These are phyloP conservation scores for Pestalotiopsis sp. DNA, from an alignment of 2,329 filamentous ascomycete species.

Conservation along the genomic window DNA sequence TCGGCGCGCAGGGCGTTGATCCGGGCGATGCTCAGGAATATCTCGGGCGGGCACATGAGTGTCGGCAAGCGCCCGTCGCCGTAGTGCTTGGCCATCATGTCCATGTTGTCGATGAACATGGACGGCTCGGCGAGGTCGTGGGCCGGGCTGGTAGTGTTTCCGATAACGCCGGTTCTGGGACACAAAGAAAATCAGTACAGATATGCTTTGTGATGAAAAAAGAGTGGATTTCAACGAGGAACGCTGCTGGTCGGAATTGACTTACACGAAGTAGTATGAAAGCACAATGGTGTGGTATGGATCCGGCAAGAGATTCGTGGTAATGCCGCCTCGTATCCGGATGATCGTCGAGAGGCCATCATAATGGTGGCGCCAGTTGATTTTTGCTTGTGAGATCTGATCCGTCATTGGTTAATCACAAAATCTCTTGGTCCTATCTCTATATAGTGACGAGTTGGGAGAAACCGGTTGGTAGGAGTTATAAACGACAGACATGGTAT, in stretches of 20 bases:
- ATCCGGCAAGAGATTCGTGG: slow-evolving; percentile 15
- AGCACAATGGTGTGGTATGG: slow-evolving; percentile 14
- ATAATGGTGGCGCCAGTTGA: slow-evolving; percentile 32
- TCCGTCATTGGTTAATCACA: background rate
- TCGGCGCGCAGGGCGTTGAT: slow-evolving; percentile 30
- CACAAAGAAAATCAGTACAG: no score
- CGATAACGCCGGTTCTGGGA: slow-evolving; percentile 28
- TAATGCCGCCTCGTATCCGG: slow-evolving; percentile 29
- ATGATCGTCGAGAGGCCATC: slow-evolving; percentile 28
- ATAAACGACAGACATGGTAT: background rate
- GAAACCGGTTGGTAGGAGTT: background rate
- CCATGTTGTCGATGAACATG: slow-evolving; percentile 21
- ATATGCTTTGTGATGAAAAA: no score
- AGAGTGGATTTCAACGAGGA: no score
- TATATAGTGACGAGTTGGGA: no score
- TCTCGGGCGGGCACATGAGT: slow-evolving; percentile 22
- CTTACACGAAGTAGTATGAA: slow-evolving; percentile 26
- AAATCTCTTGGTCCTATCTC: background rate
- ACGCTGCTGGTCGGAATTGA: background rate
- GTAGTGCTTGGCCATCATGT: slow-evolving; percentile 23
- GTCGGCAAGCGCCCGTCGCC: slow-evolving; percentile 18
- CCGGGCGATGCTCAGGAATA: slow-evolving; percentile 27
- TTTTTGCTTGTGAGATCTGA: slow-evolving; percentile 1
- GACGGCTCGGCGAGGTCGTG: slow-evolving; percentile 20
- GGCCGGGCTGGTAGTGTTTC: slow-evolving; percentile 33